Percentiles rank a stretch among this genome's conserved stretches.
Evolutionary conservation across 23 red algal species (phyloP).

Genomic region (Cyanidioschyzon merolae): DNA sequence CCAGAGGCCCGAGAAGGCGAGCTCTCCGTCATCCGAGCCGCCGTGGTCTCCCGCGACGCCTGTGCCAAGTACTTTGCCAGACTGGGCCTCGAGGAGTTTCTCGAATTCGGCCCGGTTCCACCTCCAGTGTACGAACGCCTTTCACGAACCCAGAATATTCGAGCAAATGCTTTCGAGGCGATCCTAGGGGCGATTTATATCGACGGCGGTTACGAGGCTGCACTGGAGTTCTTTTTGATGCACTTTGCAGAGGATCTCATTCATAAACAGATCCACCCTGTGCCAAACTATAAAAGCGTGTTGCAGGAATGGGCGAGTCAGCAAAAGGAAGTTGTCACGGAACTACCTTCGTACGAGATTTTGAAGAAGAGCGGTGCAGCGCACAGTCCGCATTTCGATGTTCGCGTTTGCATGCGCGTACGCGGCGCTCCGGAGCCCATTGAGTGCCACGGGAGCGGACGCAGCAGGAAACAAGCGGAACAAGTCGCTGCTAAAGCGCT

Average conservation of each 20-base stretch:
- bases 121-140: neutral
- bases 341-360: neutral
- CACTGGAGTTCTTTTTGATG: neutral
- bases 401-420: neutral
- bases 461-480: neutral
- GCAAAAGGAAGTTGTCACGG: neutral
- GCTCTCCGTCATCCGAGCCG: constrained; percentile 11
- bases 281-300: constrained; percentile 16
- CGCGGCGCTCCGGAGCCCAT: neutral
- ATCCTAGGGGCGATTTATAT: constrained; percentile 26
- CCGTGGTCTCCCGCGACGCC: constrained; percentile 16
- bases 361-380: neutral
- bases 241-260: constrained; percentile 5
- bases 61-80: constrained; percentile 22
- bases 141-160: neutral
- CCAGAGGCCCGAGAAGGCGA: constrained; percentile 18
- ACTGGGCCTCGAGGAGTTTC: neutral
- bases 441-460: neutral
- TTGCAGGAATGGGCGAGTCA: constrained; percentile 19
- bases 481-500: neutral
- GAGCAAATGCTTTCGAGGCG: constrained; percentile 28
- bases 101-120: neutral
- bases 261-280: neutral
- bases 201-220: constrained; percentile 23
- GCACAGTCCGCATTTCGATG: neutral